These are phyloP conservation scores for Zygosaccharomyces sapae DNA, from an alignment of 1,139 yeast genomes.

Conservation along the genomic window DNA sequence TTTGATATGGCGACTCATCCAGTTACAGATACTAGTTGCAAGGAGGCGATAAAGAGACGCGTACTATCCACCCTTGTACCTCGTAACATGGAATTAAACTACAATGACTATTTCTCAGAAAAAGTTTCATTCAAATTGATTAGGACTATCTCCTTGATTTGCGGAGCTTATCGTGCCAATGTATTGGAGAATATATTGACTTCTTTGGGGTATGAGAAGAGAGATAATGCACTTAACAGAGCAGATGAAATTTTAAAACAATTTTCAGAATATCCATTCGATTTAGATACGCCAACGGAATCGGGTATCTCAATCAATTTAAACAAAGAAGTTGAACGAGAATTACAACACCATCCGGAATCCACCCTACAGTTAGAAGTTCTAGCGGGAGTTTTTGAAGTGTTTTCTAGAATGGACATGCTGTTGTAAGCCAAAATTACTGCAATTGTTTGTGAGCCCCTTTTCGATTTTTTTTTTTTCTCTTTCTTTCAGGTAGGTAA, in stretches of 20 bases:
- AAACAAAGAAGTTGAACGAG: conserved; percentile 61
- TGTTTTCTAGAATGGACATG: conserved; percentile 48
- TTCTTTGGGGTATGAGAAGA: conserved; percentile 74
- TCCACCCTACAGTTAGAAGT: conserved; percentile 77
- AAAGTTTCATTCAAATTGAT: conserved; percentile 65
- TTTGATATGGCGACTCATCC: conserved; percentile 99
- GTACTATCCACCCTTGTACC: conserved; percentile 65
- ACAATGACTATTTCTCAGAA: conserved; percentile 60
- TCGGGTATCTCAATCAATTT: conserved; percentile 77
- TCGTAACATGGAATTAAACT: conserved; percentile 52
- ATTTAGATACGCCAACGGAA: conserved; percentile 48
- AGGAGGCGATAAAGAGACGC: conserved; percentile 69
- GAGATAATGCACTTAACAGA: conserved; percentile 89
- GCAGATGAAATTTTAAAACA: conserved; percentile 86
- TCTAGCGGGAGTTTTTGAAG: conserved; percentile 75
- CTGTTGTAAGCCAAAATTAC: conserved; percentile 32
- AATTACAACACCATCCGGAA: conserved; percentile 52
- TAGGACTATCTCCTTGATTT: conserved; percentile 76
- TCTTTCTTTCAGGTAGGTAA: neutral
- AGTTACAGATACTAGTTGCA: conserved; percentile 79
- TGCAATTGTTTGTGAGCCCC: neutral
- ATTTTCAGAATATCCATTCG: conserved; percentile 85
- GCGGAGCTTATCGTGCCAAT: conserved; percentile 93
- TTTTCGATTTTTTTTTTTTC: neutral
- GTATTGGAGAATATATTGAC: conserved; percentile 88